Evolutionary conservation across 805 yeast species (phyloP).

Genomic region (Candida glaebosa): DNA sequence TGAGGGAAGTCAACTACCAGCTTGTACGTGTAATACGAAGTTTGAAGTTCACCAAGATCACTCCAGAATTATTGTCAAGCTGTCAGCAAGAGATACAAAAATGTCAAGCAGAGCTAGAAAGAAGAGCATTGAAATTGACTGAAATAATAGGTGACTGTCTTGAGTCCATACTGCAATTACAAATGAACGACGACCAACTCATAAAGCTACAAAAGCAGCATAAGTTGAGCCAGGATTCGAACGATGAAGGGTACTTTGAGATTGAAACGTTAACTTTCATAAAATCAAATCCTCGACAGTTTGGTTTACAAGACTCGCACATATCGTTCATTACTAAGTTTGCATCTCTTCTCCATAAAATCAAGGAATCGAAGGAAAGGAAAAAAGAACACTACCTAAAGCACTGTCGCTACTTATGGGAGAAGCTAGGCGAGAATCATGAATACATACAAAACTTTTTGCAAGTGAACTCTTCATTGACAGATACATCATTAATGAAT

Average conservation of each 20-base stretch:
- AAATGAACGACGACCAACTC: conserved; percentile 31
- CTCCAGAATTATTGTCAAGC: conserved; percentile 22
- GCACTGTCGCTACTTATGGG: conserved; percentile 54
- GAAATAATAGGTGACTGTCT: conserved; percentile 23
- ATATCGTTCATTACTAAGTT: conserved; percentile 29
- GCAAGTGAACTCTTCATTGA: conserved; percentile 44
- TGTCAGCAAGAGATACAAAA: conserved; percentile 23
- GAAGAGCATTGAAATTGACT: conserved; percentile 22
- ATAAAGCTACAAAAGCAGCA: conserved; percentile 28
- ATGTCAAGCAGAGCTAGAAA: conserved; percentile 22
- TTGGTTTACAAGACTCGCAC: conserved; percentile 37
- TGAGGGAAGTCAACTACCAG: conserved; percentile 36
- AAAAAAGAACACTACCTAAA: conserved; percentile 30
- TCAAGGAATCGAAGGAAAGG: conserved; percentile 32
- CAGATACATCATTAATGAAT: conserved; percentile 43
- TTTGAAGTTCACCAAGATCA: conserved; percentile 35
- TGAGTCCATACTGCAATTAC: conserved; percentile 22
- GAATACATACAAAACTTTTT: conserved; percentile 41
- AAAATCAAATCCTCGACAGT: conserved; percentile 32
- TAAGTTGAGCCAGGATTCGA: conserved; percentile 12
- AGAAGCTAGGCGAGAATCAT: conserved; percentile 48
- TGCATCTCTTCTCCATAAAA: conserved; percentile 25
- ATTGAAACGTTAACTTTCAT: conserved; percentile 36
- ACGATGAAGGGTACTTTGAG: conserved; percentile 32
- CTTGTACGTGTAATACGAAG: conserved; percentile 33